Percentiles rank a stretch among this genome's conserved stretches.
Conservation (phyloP, 1,139 yeast genomes). For the Geotrichum cucujoidarum region DNA sequence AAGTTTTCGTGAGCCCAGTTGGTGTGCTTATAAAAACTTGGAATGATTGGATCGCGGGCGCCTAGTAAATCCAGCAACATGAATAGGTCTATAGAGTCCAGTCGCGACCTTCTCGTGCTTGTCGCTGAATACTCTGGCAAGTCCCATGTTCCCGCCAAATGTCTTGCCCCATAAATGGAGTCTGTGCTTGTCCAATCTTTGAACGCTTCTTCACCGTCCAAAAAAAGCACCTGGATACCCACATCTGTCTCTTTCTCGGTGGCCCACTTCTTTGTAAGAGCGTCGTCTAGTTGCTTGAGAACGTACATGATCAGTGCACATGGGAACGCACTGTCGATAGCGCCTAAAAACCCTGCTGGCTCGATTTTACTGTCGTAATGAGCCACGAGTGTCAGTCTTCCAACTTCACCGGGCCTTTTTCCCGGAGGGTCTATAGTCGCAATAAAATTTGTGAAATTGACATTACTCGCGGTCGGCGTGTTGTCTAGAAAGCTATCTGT, state of each 20-base stretch:
- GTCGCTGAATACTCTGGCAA: conserved; percentile 18
- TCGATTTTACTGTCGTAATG: conserved; percentile 50
- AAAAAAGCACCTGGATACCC: conserved; percentile 49
- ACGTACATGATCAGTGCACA: conserved; percentile 49
- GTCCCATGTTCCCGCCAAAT: conserved; percentile 44
- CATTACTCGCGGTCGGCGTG: conserved; percentile 35
- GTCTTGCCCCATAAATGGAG: conserved; percentile 52
- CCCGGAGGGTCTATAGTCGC: conserved; percentile 36
- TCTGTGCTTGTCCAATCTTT: conserved; percentile 47
- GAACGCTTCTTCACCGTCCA: conserved; percentile 59
- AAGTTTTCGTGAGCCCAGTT: conserved; percentile 40
- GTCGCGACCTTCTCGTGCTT: conserved; percentile 22
- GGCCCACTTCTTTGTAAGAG: conserved; percentile 32
- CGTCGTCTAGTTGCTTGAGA: conserved; percentile 37
- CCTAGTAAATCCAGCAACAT: conserved; percentile 52
- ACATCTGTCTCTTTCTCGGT: conserved; percentile 11
- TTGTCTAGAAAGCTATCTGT: conserved; percentile 41
- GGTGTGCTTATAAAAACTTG: conserved; percentile 44
- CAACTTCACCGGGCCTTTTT: conserved; percentile 24
- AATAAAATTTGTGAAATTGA: conserved; percentile 46
- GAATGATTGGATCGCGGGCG: conserved; percentile 37
- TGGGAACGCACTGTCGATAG: conserved; percentile 54
- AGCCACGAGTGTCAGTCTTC: conserved; percentile 45
- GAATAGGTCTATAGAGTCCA: conserved; percentile 40
- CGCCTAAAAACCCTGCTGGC: conserved; percentile 56